phyloP scores from a whole-genome alignment of 805 yeast species.

The Yarrowia osloensis region DNA sequence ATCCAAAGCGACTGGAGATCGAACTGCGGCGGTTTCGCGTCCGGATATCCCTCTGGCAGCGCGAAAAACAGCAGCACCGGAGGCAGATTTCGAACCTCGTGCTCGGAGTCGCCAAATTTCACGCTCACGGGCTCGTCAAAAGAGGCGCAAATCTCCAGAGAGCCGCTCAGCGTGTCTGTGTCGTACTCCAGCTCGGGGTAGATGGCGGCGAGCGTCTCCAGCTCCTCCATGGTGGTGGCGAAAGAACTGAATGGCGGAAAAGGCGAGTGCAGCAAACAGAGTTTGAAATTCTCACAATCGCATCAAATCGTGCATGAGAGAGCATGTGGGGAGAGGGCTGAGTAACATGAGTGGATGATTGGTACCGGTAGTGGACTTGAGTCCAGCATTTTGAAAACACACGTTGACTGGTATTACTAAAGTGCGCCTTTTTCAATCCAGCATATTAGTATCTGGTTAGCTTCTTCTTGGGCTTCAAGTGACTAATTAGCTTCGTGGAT shows the following conservation, averaged over 20 bases:
- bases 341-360: too few species aligned
- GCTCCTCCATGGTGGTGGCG: conserved; percentile 13
- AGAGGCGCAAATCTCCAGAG: not conserved
- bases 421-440: too few species aligned
- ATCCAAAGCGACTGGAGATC: not conserved
- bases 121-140: not conserved
- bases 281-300: not conserved
- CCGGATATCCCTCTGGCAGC: not conserved
- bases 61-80: conserved; percentile 5
- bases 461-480: too few species aligned
- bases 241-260: not conserved
- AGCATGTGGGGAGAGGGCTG: too few species aligned
- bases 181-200: conserved; percentile 18
- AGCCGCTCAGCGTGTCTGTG: not conserved
- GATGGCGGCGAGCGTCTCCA: conserved; percentile 26
- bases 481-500: too few species aligned
- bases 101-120: not conserved
- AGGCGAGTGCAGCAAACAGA: not conserved
- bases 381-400: too few species aligned
- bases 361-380: too few species aligned
- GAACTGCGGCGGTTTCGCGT: not conserved
- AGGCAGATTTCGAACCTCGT: not conserved
- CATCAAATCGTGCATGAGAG: not conserved
- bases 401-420: too few species aligned
- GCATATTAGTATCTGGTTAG: too few species aligned